Evolutionary conservation across 2,329 filamentous ascomycete species (phyloP).

Genomic region (Cladosporium sp.): DNA sequence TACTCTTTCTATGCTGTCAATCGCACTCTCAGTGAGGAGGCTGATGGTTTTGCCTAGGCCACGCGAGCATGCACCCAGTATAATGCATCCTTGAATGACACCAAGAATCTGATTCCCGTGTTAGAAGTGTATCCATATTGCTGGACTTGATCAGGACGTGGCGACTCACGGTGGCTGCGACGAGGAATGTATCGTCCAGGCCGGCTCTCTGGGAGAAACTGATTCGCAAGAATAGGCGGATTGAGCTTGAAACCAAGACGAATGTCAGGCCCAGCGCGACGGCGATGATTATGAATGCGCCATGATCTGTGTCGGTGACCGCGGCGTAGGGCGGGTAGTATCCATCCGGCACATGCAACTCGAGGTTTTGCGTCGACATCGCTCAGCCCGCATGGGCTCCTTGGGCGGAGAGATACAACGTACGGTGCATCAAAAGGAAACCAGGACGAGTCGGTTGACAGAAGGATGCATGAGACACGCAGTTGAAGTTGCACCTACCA

Average conservation of each 20-base stretch:
- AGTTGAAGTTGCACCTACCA: constrained; percentile 1
- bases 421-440: constrained; percentile 2
- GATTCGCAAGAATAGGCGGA: constrained; percentile 15
- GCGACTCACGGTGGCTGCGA: constrained; percentile 10
- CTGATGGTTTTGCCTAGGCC: constrained; percentile 14
- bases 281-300: constrained; percentile 32
- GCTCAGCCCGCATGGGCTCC: background rate
- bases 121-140: background rate
- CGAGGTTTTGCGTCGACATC: constrained; percentile 9
- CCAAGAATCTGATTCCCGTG: constrained; percentile 9
- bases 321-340: constrained; percentile 18
- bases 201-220: constrained; percentile 12
- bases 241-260: constrained; percentile 13
- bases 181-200: constrained; percentile 15
- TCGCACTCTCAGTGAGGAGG: constrained; percentile 8
- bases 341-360: constrained; percentile 15
- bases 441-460: background rate
- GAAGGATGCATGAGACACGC: background rate
- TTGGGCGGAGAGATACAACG: background rate
- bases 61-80: constrained; percentile 15
- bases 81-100: constrained; percentile 13
- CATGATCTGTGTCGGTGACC: constrained; percentile 28
- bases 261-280: constrained; percentile 15
- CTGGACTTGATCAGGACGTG: background rate
- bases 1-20: constrained; percentile 5